These are phyloP conservation scores for Kwoniella sp. DNA, from an alignment of 768 basidiomycete species.

Conservation along the genomic window DNA sequence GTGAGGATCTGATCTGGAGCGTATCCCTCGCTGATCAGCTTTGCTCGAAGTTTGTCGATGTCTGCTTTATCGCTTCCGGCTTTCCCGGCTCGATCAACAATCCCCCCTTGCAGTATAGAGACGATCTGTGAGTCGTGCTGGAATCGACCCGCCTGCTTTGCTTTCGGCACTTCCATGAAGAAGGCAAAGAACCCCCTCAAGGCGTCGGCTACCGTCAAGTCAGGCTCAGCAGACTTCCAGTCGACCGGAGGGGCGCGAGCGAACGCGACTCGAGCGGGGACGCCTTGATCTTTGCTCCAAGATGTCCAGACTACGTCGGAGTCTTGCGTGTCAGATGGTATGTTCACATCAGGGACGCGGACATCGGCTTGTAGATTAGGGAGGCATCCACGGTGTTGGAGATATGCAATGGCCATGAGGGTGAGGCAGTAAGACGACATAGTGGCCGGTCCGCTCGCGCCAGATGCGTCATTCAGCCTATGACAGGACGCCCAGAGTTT, in stretches of 20 bases:
- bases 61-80: slow-evolving; percentile 12
- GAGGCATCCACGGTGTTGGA: slow-evolving; percentile 37
- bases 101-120: slow-evolving; percentile 33
- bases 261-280: slow-evolving; percentile 32
- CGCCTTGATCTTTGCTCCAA: slow-evolving; percentile 39
- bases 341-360: slow-evolving; percentile 10
- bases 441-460: slow-evolving; percentile 33
- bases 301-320: slow-evolving; percentile 39
- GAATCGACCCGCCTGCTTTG: slow-evolving; percentile 17
- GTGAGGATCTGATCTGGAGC: background rate
- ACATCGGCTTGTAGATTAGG: slow-evolving; percentile 45
- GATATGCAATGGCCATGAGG: slow-evolving; percentile 47
- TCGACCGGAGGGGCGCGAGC: slow-evolving; percentile 4
- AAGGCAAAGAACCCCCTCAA: slow-evolving; percentile 43
- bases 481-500: slow-evolving; percentile 43
- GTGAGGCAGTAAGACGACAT: slow-evolving; percentile 47
- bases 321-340: slow-evolving; percentile 18
- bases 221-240: slow-evolving; percentile 21
- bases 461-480: slow-evolving; percentile 45
- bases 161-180: slow-evolving; percentile 13
- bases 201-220: slow-evolving; percentile 32
- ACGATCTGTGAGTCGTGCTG: slow-evolving; percentile 23
- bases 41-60: slow-evolving; percentile 6
- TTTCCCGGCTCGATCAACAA: slow-evolving; percentile 11
- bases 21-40: background rate